phyloP scores from a whole-genome alignment of 148 eudicot genomes.

The Rhododendron vialii region DNA sequence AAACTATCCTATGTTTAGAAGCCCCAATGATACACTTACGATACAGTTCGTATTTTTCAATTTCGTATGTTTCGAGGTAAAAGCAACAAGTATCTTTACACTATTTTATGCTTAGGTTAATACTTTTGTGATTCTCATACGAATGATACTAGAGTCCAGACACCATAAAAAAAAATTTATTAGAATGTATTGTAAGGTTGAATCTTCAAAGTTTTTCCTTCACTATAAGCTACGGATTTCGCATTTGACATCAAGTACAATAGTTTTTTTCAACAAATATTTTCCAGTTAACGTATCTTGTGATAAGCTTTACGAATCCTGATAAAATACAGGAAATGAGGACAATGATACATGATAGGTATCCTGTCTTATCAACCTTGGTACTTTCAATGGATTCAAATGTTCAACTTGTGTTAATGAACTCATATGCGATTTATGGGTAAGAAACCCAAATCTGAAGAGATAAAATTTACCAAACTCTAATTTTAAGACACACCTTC shows the following conservation, averaged over 20 bases:
- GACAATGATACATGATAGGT: neutral
- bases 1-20: neutral
- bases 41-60: neutral
- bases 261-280: neutral
- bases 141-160: no score
- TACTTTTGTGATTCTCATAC: neutral
- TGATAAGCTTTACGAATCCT: neutral
- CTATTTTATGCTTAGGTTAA: neutral
- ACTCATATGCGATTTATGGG: neutral
- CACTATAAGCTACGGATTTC: neutral
- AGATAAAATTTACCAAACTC: neutral
- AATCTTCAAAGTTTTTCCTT: neutral
- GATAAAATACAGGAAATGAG: neutral
- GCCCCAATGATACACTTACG: neutral
- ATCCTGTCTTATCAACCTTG: neutral
- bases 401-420: neutral
- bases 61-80: neutral
- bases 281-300: neutral
- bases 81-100: neutral
- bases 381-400: neutral
- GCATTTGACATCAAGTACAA: neutral
- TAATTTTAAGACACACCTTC: neutral
- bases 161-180: neutral
- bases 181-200: neutral
- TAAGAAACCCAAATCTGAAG: neutral